phyloP scores from a whole-genome alignment of 2,329 filamentous ascomycete genomes.

The Epichloe coenophiala region DNA sequence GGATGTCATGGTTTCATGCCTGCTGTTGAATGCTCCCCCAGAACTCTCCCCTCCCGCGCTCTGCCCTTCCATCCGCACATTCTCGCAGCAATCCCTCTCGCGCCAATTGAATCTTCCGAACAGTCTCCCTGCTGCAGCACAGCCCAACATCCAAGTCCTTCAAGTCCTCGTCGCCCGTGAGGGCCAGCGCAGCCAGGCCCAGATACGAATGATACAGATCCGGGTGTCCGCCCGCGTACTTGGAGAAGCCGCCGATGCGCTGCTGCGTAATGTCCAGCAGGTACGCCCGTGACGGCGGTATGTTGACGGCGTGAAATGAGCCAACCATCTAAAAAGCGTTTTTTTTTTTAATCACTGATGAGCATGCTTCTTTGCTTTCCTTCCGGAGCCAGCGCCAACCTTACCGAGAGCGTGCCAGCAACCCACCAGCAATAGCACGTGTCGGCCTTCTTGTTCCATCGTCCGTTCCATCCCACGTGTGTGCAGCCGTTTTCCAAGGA shows the following conservation, averaged over 20 bases:
- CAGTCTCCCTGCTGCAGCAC: slow-evolving; percentile 55
- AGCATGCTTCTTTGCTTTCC: neutral
- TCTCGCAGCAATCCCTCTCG: slow-evolving; percentile 22
- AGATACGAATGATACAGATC: slow-evolving; percentile 85
- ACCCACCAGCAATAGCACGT: slow-evolving; percentile 98
- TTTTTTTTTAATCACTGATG: neutral
- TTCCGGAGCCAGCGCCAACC: slow-evolving; percentile 3
- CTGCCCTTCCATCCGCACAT: slow-evolving; percentile 3
- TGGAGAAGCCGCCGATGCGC: slow-evolving; percentile 69
- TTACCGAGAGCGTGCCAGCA: slow-evolving; percentile 43
- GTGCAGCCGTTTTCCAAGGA: slow-evolving; percentile 19
- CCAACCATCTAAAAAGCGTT: slow-evolving; percentile 38
- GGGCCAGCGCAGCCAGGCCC: slow-evolving; percentile 65
- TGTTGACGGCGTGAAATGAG: slow-evolving; percentile 42
- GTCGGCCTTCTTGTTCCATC: slow-evolving; percentile 81
- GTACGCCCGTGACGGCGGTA: slow-evolving; percentile 54
- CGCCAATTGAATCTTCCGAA: slow-evolving; percentile 33
- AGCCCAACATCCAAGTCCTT: slow-evolving; percentile 61
- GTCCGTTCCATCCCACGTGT: slow-evolving; percentile 73
- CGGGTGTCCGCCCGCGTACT: slow-evolving; percentile 51
- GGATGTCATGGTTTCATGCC: neutral
- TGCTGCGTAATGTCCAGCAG: slow-evolving; percentile 80
- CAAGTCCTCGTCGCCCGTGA: slow-evolving; percentile 56
- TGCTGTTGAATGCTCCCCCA: slow-evolving; percentile 9
- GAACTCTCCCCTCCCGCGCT: slow-evolving; percentile 4